A percentile compares a stretch with the other conserved stretches of the same genome.
phyloP scores from a whole-genome alignment of 2,329 filamentous ascomycete species.

The Monosporascus sp. region DNA sequence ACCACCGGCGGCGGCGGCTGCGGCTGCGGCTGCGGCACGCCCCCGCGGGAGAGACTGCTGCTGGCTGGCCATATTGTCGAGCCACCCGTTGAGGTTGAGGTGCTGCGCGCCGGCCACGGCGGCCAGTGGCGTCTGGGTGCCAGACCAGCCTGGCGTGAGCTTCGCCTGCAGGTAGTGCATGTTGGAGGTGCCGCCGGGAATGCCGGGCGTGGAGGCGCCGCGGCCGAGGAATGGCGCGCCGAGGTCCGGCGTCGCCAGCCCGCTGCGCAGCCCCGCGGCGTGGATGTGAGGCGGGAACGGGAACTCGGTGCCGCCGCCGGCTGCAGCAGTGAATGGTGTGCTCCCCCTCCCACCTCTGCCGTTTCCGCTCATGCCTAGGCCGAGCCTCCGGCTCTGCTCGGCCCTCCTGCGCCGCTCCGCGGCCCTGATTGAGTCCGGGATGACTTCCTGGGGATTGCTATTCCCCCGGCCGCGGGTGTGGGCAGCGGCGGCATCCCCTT shows the following conservation, averaged over 20 bases:
- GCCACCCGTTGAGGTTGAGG: constrained; percentile 48
- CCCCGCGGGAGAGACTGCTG: constrained; percentile 5
- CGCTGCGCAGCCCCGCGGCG: constrained; percentile 28
- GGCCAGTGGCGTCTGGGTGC: constrained; percentile 72
- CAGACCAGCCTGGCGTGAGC: constrained; percentile 64
- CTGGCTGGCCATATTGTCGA: constrained; percentile 19
- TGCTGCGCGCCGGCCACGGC: constrained; percentile 70
- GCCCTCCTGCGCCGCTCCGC: constrained; percentile 28
- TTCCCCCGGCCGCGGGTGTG: neutral
- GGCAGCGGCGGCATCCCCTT: constrained; percentile 1
- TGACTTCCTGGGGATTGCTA: constrained; percentile 12
- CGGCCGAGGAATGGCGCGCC: constrained; percentile 51
- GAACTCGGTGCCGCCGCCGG: constrained; percentile 15
- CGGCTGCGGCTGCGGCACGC: neutral
- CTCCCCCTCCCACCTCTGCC: constrained; percentile 8
- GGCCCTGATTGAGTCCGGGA: constrained; percentile 29
- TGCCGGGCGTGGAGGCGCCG: constrained; percentile 52
- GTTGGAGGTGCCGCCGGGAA: constrained; percentile 69
- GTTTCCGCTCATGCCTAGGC: constrained; percentile 6
- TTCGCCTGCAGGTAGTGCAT: constrained; percentile 81
- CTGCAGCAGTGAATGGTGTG: constrained; percentile 14
- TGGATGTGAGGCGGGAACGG: constrained; percentile 36
- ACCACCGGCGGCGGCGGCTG: neutral
- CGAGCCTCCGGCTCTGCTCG: constrained; percentile 25
- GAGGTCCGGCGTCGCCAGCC: constrained; percentile 37